phyloP scores from a whole-genome alignment of 192 early-diverging fungal species.

The Obelidium mucronatum region DNA sequence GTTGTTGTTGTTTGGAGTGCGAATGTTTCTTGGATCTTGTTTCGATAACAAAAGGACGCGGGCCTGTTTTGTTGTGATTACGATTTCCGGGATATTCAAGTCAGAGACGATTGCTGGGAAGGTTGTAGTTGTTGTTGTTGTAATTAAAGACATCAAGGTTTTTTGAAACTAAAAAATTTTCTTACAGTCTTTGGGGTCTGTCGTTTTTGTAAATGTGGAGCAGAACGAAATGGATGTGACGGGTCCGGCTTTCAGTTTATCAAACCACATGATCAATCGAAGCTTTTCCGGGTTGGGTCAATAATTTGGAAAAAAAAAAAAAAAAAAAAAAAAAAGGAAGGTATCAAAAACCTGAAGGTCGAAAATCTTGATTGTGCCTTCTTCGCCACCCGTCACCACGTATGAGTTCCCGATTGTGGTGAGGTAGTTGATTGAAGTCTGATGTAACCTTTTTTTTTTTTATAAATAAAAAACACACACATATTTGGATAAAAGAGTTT shows the following conservation, averaged over 20 bases:
- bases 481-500: background rate
- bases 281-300: no score
- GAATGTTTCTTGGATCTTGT: background rate
- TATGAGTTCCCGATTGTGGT: slow-evolving; percentile 48
- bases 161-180: background rate
- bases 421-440: slow-evolving; percentile 49
- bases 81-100: slow-evolving; percentile 51
- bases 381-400: slow-evolving; percentile 62
- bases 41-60: slow-evolving; percentile 42
- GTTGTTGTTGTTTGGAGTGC: background rate
- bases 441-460: slow-evolving; percentile 52
- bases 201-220: slow-evolving; percentile 14
- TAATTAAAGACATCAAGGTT: background rate
- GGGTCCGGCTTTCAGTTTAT: slow-evolving; percentile 52
- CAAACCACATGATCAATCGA: slow-evolving; percentile 59
- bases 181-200: slow-evolving; percentile 28
- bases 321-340: slow-evolving; percentile 5
- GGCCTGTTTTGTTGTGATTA: slow-evolving; percentile 48
- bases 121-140: no score
- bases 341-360: slow-evolving; percentile 55
- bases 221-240: slow-evolving; percentile 50
- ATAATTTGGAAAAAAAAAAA: slow-evolving; percentile 13
- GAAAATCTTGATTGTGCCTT: slow-evolving; percentile 61
- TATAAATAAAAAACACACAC: background rate
- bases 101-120: slow-evolving; percentile 43